phyloP scores from a whole-genome alignment of 1,139 yeast species.

The Suhomyces bolitotheri region DNA sequence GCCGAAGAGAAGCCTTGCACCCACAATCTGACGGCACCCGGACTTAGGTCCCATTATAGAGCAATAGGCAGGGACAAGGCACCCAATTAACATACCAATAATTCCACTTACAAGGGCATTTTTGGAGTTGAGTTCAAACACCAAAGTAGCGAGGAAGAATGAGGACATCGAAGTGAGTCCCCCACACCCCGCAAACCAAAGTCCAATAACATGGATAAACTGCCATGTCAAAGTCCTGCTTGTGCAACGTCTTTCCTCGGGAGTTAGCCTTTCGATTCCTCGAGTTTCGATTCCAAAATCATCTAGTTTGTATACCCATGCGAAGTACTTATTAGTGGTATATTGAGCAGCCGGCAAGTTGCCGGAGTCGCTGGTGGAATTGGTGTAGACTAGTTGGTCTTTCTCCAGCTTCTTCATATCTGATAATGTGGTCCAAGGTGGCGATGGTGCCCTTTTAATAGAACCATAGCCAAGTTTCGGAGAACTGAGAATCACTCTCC shows the following conservation, averaged over 20 bases:
- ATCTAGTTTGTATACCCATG: constrained; percentile 25
- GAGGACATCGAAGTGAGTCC: constrained; percentile 44
- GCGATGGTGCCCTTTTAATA: too few species aligned
- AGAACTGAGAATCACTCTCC: too few species aligned
- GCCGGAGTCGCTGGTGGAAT: neutral
- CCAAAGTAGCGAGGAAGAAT: constrained; percentile 35
- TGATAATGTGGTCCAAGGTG: too few species aligned
- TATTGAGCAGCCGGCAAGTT: neutral
- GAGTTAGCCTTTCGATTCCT: constrained; percentile 33
- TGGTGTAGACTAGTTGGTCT: neutral
- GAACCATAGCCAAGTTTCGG: too few species aligned
- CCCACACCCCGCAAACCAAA: constrained; percentile 45
- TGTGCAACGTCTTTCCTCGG: constrained; percentile 25
- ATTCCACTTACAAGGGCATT: constrained; percentile 36
- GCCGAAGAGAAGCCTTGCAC: constrained; percentile 42
- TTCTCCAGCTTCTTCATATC: too few species aligned
- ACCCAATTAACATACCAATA: constrained; percentile 34
- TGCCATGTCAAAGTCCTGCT: constrained; percentile 10
- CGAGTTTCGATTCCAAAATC: constrained; percentile 31
- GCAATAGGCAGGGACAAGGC: constrained; percentile 41
- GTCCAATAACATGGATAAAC: constrained; percentile 24
- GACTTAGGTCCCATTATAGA: constrained; percentile 43
- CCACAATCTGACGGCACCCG: constrained; percentile 45
- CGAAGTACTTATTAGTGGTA: neutral
- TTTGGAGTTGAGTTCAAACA: constrained; percentile 30